Percentiles rank a stretch among this genome's conserved stretches.
phyloP scores from a whole-genome alignment of 176 grass and related monocot species.

The Thalia dealbata region DNA sequence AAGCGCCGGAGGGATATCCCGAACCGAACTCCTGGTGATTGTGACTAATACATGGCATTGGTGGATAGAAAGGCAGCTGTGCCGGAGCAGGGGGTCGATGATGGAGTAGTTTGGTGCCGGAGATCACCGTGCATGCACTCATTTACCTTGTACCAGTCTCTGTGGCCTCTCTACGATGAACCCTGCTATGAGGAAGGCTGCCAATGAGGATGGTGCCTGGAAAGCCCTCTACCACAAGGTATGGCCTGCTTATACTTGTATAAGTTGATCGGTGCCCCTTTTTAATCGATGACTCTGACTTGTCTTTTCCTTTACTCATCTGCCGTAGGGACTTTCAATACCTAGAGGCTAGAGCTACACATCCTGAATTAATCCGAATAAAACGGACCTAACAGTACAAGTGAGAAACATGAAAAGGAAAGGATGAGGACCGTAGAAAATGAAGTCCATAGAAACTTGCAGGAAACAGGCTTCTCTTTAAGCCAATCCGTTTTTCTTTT shows the following conservation, averaged over 20 bases:
- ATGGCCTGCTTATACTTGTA: neutral
- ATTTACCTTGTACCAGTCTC: slow-evolving; percentile 89
- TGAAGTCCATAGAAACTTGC: neutral
- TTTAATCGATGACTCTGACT: neutral
- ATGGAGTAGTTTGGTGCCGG: slow-evolving; percentile 96
- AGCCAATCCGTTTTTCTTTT: neutral
- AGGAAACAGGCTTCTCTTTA: neutral
- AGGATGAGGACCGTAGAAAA: neutral
- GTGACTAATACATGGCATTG: slow-evolving; percentile 35
- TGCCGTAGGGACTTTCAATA: no score
- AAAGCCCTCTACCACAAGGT: slow-evolving; percentile 88
- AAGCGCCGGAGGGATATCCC: neutral
- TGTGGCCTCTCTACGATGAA: slow-evolving; percentile 97
- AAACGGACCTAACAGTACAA: neutral
- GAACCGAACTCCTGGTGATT: neutral
- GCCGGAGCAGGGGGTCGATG: slow-evolving; percentile 88
- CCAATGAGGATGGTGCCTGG: slow-evolving; percentile 91
- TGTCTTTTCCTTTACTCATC: no score
- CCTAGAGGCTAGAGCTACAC: neutral
- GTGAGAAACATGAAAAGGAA: neutral
- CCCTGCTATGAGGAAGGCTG: slow-evolving; percentile 84
- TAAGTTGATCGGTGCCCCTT: neutral
- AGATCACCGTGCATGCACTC: slow-evolving; percentile 90
- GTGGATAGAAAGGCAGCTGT: slow-evolving; percentile 23
- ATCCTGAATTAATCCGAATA: neutral